These are phyloP conservation scores for Vaccinium macrocarpon DNA, from an alignment of 148 eudicot genomes.

Conservation along the genomic window DNA sequence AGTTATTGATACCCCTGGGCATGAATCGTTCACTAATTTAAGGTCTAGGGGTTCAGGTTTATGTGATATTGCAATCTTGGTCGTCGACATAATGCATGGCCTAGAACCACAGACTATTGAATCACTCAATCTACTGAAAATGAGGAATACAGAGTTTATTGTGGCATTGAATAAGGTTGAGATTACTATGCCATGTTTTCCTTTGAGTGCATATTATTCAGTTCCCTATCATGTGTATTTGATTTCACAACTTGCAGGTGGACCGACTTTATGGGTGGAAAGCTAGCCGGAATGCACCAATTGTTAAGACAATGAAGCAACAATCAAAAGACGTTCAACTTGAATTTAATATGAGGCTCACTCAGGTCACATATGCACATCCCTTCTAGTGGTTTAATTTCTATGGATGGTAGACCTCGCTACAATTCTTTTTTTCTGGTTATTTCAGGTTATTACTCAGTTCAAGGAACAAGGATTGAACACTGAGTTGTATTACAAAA, in stretches of 20 bases:
- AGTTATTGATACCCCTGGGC: slow-evolving; percentile 96
- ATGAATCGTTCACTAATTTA: slow-evolving; percentile 80
- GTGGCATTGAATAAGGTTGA: slow-evolving; percentile 89
- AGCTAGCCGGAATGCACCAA: slow-evolving; percentile 68
- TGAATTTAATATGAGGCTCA: slow-evolving; percentile 73
- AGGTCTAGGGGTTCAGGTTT: slow-evolving; percentile 91
- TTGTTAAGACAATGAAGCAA: slow-evolving; percentile 71
- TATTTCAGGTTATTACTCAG: slow-evolving; percentile 62
- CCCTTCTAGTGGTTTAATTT: neutral
- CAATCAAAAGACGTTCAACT: slow-evolving; percentile 72
- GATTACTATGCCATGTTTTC: slow-evolving; percentile 15
- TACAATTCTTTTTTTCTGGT: slow-evolving; percentile 2
- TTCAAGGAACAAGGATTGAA: slow-evolving; percentile 91
- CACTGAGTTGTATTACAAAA: slow-evolving; percentile 85
- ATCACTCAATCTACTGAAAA: slow-evolving; percentile 84
- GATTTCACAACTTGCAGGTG: slow-evolving; percentile 43
- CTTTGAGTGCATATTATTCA: slow-evolving; percentile 9
- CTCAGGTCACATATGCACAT: slow-evolving; percentile 40
- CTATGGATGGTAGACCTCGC: neutral
- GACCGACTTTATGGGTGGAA: slow-evolving; percentile 95
- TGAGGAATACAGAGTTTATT: slow-evolving; percentile 82
- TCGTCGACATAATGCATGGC: slow-evolving; percentile 96
- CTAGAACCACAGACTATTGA: slow-evolving; percentile 92
- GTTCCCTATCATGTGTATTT: neutral
- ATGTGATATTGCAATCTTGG: slow-evolving; percentile 94